Base-by-base conservation (phyloP, 1,284 basidiomycete genomes). In the Ceratobasidium theobromae region DNA sequence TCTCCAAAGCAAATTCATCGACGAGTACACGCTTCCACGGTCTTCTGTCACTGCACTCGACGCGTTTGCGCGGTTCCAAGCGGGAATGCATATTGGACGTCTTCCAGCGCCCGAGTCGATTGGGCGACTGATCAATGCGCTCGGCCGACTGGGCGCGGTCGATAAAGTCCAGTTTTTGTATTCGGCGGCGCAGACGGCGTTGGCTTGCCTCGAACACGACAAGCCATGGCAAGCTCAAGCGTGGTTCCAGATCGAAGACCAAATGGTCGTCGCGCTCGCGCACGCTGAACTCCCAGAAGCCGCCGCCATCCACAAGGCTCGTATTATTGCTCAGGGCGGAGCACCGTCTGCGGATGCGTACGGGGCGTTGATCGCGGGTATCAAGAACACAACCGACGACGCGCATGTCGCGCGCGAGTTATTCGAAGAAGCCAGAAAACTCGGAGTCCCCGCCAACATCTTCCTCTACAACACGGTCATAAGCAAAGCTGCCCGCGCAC, bases 381-480 rank as follows among this genome's bases (percentile, higher is more conserved):
- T 93, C 71, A 91, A 89, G 77, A 93, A 96, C 73, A 96, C 94
- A 16, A 97, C 95, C 16, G 94, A 98, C 75, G 95, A 98, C 73
- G 89, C 93, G 0, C 84, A 87, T 4, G 91, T 93, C 70, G 94
- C 93, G 0, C 80, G 93, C 75, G 82, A 86, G 38, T 82, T 97
- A 30, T 98, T 89, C 79, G 80, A 89, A 35, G 94, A 98, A 77
- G 82, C 87, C n/a, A 81, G 86, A 70, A 76, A 78, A 40, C 82
- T 85, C 43, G 86, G 86, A 16, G 89, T 95, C 40, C 72, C 75
- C 30, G 89, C 93, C 11, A 93, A 93, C 74, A 82, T 89, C 55
- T 98, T 89, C 78, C 82, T 98, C 38, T 98, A 90, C 81, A 98
- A 98, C 80, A 97, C 93, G 70, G 89, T 95, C 77, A 97, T 98